A percentile compares a stretch with the other conserved stretches of the same genome.
phyloP scores from a whole-genome alignment of 805 yeast genomes.

The Huiozyma sinensis region DNA sequence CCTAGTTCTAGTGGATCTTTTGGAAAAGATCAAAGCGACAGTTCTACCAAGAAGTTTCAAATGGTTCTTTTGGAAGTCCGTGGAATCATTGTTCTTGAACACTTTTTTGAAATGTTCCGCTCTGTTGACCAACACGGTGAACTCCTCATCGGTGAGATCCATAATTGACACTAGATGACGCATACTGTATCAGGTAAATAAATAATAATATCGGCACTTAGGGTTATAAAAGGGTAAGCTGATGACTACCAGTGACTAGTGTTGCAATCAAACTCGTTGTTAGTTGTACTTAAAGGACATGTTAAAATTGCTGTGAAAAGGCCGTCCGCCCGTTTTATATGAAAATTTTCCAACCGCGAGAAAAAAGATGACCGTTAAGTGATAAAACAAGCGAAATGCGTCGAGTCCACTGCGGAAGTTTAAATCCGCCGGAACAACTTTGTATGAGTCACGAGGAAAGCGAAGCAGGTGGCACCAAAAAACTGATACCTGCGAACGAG shows the following conservation, averaged over 20 bases:
- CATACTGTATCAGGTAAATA: slow-evolving; percentile 4
- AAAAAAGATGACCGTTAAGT: slow-evolving; percentile 8
- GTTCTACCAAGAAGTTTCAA: slow-evolving; percentile 66
- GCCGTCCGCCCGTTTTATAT: slow-evolving; percentile 1
- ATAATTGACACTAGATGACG: slow-evolving; percentile 78
- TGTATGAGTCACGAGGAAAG: neutral
- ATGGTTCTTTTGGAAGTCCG: slow-evolving; percentile 29
- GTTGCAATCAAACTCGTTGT: slow-evolving; percentile 14
- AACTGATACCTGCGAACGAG: no score
- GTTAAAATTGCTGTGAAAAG: slow-evolving; percentile 1
- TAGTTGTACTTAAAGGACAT: slow-evolving; percentile 24
- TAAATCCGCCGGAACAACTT: neutral
- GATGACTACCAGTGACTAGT: neutral
- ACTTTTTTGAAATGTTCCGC: slow-evolving; percentile 65
- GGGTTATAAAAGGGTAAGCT: neutral
- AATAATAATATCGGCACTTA: neutral
- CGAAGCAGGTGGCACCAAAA: no score
- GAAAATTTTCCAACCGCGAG: neutral
- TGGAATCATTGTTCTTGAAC: slow-evolving; percentile 44
- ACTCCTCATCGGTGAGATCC: slow-evolving; percentile 65
- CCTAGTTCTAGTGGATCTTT: slow-evolving; percentile 92
- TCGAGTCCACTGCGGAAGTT: neutral
- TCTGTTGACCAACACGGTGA: slow-evolving; percentile 56
- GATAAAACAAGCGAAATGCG: slow-evolving; percentile 9
- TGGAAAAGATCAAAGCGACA: slow-evolving; percentile 73